Conservation (phyloP, 2,329 filamentous ascomycete species). For the Neospermospora avenae region DNA sequence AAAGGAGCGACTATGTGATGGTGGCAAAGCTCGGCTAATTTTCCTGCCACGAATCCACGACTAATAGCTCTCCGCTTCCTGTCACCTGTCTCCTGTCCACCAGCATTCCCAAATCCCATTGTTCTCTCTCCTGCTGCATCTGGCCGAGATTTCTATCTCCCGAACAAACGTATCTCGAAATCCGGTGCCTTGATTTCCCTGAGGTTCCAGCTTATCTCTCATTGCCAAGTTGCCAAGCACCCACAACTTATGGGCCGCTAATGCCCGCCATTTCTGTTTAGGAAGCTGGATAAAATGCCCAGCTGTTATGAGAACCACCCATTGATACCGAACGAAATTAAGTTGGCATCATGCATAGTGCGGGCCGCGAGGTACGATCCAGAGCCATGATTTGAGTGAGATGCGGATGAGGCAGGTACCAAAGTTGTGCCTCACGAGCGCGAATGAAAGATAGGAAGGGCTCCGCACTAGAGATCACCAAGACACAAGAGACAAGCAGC, state of each 20-base stretch:
- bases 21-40: no score
- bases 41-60: no score
- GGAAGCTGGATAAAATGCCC: not conserved
- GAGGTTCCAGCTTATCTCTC: not conserved
- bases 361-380: not conserved
- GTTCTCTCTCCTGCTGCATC: no score
- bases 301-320: not conserved
- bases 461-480: no score
- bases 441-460: no score
- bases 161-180: not conserved
- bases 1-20: no score
- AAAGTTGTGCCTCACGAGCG: no score
- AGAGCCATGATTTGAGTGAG: not conserved
- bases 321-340: not conserved
- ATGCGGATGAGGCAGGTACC: not conserved
- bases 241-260: no score
- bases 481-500: no score
- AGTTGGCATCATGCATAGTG: not conserved
- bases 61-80: no score
- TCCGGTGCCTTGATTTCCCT: not conserved
- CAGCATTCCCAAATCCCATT: no score
- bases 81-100: no score
- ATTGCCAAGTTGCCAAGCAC: not conserved
- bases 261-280: not conserved
- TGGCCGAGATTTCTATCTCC: not conserved